A percentile compares a stretch with the other conserved stretches of the same genome.
These are phyloP conservation scores for Artemisia annua DNA, from an alignment of 129 eudicot species.

Conservation along the genomic window DNA sequence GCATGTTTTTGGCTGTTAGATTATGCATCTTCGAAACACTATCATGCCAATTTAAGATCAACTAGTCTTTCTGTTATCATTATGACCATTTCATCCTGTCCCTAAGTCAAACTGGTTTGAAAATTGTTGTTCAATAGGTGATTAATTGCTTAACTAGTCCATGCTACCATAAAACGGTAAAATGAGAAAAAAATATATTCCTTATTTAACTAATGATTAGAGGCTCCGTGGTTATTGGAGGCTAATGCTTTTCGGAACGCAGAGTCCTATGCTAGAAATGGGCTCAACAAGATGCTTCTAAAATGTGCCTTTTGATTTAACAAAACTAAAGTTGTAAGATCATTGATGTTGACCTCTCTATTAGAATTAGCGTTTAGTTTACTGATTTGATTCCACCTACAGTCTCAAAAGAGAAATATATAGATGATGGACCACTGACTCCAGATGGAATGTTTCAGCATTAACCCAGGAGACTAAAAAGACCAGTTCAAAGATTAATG, in stretches of 20 bases:
- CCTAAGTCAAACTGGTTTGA: no score
- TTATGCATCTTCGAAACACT: not conserved
- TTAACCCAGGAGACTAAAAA: conserved; percentile 19
- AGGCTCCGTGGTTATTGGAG: no score
- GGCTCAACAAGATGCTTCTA: conserved; percentile 10
- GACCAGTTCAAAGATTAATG: conserved; percentile 6
- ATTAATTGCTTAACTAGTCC: no score
- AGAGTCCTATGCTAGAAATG: not conserved
- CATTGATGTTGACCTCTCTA: conserved; percentile 5
- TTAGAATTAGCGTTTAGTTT: not conserved
- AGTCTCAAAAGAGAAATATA: conserved; percentile 20
- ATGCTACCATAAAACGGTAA: no score
- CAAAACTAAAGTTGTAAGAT: not conserved
- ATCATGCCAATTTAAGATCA: no score
- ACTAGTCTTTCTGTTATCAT: no score
- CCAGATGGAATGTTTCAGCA: conserved; percentile 18
- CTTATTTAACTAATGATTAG: no score
- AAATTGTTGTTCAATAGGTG: no score
- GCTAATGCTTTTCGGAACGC: not conserved
- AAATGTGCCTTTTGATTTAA: not conserved
- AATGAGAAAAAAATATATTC: no score
- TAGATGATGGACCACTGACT: conserved; percentile 31
- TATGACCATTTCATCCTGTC: no score
- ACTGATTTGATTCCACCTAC: not conserved
- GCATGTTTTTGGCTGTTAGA: conserved; percentile 20